Base-by-base conservation (phyloP, 768 basidiomycete genomes). In the Naganishia friedmannii region DNA sequence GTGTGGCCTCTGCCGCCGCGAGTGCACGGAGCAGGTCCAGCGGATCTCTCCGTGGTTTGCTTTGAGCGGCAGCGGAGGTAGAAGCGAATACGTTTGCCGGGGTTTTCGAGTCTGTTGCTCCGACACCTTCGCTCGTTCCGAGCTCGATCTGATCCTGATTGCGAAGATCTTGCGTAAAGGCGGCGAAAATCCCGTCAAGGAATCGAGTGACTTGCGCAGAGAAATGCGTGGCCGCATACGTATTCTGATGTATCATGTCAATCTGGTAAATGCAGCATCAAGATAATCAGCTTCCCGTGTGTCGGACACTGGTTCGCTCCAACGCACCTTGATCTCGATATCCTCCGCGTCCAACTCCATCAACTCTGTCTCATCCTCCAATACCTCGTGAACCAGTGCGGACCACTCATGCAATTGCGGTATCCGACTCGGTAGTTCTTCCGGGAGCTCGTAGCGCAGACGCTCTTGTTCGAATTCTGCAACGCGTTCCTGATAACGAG, bases 341-440 rank as follows among this genome's bases (percentile, higher is more conserved):
- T 80, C 79, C 31, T 73, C 77, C 23, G 78, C 76, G 0, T 75
- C 77, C 53, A 69, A 71, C n/a, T 21, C 66, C 51, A 65, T 65
- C 53, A 80, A 54, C 21, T 78, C 76, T 12, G 74, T 74, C 15
- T 72, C 76, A 26, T 73, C 76, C 31, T 65, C 66, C 26, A 77
- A 55, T 13, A 73, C 72, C 73, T 74, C 79, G 34, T 82, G 80
- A 19, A 76, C 83, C 2, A 76, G 76, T 6, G 77, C 82, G 32
- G 81, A 80, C 46, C 78, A 81, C 8, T 82, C 82, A 37, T 73
- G 78, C 73, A 73, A 83, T 63, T 73, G 77, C 1, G 73, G 67
- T 31, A 68, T 66, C 34, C 74, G 15, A 55, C 69, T 60, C n/a
- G 72, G 65, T 28, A 74, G 55, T 10, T 60, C 37, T 12, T 68